Percentiles rank a stretch among this genome's conserved stretches.
Conservation (phyloP, 2,329 filamentous ascomycete genomes). For the Metarhizium robertsii region DNA sequence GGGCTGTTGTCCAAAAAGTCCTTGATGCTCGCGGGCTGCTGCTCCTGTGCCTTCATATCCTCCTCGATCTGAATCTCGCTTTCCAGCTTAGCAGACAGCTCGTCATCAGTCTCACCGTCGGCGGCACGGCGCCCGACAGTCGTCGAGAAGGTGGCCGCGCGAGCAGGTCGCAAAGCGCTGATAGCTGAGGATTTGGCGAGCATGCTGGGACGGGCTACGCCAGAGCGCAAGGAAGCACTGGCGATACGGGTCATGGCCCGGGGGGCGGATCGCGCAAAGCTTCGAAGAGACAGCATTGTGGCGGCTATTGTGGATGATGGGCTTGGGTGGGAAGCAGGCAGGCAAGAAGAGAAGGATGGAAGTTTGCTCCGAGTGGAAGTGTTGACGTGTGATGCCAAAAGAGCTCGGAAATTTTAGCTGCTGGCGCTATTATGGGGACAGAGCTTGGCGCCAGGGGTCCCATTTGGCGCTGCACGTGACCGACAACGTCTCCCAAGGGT, state of each 20-base stretch:
- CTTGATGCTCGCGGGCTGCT: conserved; percentile 67
- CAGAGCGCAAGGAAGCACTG: conserved; percentile 38
- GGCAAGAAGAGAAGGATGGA: conserved; percentile 8
- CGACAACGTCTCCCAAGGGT: not conserved
- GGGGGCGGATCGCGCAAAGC: conserved; percentile 56
- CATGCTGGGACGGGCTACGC: conserved; percentile 36
- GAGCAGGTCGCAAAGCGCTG: conserved; percentile 22
- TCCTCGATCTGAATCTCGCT: conserved; percentile 78
- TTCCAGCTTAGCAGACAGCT: conserved; percentile 78
- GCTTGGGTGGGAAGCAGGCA: conserved; percentile 6
- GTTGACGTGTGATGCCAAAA: not conserved
- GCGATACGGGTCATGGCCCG: conserved; percentile 52
- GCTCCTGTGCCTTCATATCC: conserved; percentile 64
- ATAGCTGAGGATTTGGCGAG: conserved; percentile 34
- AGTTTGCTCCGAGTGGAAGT: not conserved
- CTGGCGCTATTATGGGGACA: conserved; percentile 1
- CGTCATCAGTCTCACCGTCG: conserved; percentile 53
- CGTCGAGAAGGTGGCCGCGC: conserved; percentile 40
- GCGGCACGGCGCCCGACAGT: conserved; percentile 30
- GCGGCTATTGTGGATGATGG: conserved; percentile 2
- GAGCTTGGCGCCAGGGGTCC: not conserved
- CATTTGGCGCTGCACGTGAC: not conserved
- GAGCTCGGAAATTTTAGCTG: not conserved
- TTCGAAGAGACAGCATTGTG: conserved; percentile 63
- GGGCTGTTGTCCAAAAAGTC: conserved; percentile 81